These are phyloP conservation scores for Aureobasidium sp. DNA, from an alignment of 2,329 filamentous ascomycete species.

Conservation along the genomic window DNA sequence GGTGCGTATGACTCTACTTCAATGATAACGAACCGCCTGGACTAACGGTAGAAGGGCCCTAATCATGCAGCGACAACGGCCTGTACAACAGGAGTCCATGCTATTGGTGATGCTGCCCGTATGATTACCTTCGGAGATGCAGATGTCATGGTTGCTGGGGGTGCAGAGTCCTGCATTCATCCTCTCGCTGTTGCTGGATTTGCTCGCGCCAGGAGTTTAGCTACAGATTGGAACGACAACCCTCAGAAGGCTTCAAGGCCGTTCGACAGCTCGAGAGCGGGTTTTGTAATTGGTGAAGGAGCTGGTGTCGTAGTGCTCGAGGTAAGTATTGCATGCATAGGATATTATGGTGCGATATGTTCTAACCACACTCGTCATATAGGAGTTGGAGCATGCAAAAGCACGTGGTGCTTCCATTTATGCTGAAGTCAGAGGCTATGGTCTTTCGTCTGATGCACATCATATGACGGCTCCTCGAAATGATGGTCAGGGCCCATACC, in stretches of 20 bases:
- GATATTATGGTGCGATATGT: not conserved
- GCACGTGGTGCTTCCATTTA: slow-evolving; percentile 73
- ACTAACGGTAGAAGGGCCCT: slow-evolving; percentile 56
- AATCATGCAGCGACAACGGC: slow-evolving; percentile 92
- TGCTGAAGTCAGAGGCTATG: slow-evolving; percentile 83
- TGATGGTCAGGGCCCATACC: slow-evolving; percentile 71
- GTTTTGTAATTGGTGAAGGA: slow-evolving; percentile 91
- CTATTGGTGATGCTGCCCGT: slow-evolving; percentile 86
- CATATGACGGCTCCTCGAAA: slow-evolving; percentile 88
- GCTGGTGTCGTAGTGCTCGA: slow-evolving; percentile 83
- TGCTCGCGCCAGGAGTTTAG: slow-evolving; percentile 75
- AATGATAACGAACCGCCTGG: not conserved
- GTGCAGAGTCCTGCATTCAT: slow-evolving; percentile 91
- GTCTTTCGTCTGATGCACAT: slow-evolving; percentile 80
- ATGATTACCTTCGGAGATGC: slow-evolving; percentile 89
- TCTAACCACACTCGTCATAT: slow-evolving; percentile 8
- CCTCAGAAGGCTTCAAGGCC: slow-evolving; percentile 71
- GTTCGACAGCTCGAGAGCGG: slow-evolving; percentile 71
- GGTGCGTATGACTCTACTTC: slow-evolving; percentile 34
- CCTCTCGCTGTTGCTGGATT: slow-evolving; percentile 90
- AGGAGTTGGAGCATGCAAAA: slow-evolving; percentile 80
- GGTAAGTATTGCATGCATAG: slow-evolving; percentile 30
- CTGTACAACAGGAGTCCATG: slow-evolving; percentile 92
- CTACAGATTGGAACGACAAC: slow-evolving; percentile 68
- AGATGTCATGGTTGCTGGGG: slow-evolving; percentile 92